Evolutionary conservation across 1,284 basidiomycete species (phyloP).

Genomic region (Apiotrichum gracile): DNA sequence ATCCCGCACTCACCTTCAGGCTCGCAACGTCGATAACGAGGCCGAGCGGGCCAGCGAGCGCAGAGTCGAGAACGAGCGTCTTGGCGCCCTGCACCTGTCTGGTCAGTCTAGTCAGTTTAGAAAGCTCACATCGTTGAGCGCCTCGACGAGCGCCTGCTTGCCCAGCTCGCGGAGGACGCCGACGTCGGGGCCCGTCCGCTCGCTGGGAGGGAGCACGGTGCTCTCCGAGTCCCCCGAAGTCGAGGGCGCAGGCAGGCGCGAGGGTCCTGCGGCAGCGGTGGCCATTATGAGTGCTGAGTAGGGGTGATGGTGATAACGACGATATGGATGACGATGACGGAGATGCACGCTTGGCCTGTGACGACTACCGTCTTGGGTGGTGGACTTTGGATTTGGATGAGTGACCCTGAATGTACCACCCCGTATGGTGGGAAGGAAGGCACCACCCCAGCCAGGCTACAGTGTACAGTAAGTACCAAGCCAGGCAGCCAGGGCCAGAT

Average conservation of each 20-base stretch:
- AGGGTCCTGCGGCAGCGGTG: constrained; percentile 13
- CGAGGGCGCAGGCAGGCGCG: constrained; percentile 34
- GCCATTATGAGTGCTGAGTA: constrained; percentile 10
- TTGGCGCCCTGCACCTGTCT: constrained; percentile 85
- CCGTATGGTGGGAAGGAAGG: no score
- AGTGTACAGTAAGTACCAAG: no score
- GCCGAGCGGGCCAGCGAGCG: constrained; percentile 84
- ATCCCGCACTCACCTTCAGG: constrained; percentile 62
- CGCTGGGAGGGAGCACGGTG: constrained; percentile 13
- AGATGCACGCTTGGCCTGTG: no score
- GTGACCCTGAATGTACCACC: no score
- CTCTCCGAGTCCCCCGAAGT: constrained; percentile 43
- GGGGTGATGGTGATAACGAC: neutral
- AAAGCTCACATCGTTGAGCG: constrained; percentile 66
- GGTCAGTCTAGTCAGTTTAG: neutral
- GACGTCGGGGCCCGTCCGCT: constrained; percentile 54
- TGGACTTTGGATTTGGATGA: neutral
- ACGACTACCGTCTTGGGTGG: no score
- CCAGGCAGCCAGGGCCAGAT: no score
- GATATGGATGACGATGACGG: neutral
- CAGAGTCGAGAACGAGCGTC: constrained; percentile 85
- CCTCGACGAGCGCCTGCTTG: constrained; percentile 67
- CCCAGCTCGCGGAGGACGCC: constrained; percentile 68
- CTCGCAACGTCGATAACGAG: constrained; percentile 86
- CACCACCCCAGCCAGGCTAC: no score